Base-by-base conservation (phyloP, 164 flowering plant genomes). In the Vitis vinifera region DNA sequence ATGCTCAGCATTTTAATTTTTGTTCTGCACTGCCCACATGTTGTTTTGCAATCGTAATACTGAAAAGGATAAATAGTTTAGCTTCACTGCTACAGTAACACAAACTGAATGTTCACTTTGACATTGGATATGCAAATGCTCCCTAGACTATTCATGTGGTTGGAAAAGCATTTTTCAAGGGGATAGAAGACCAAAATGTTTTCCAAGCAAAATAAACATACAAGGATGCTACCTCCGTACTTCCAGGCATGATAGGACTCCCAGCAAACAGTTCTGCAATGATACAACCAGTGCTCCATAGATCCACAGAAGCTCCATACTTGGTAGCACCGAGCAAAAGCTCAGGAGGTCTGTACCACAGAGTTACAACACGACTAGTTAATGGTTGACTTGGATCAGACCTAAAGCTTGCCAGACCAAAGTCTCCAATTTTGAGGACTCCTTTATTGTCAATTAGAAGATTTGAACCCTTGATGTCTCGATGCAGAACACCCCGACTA, bases 331-430 rank as follows among this genome's bases (percentile, higher is more conserved):
- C 91, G n/a, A 86, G 82, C 81, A 88, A 77, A 63, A 88, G 89
- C 79, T 88, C 91, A 10, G 91, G 91, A 11, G 91, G 84, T 55
- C 91, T 79, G 67, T 84, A 87, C 91, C 91, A 87, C 8, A 87
- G 79, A 68, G 91, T 85, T 19, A 87, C 91, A 13, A 87, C 91
- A 10, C 88, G 86, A 73, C 87, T 87, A 4, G 91, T 87, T 56
- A 87, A 60, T 23, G 87, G 85, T 65, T 84, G 86, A 13, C 72
- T 77, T 61, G 80, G 78, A 31, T 70, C 78, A 48, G 85, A 82
- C 60, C 55, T 82, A 56, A 68, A 63, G 3, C 78, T 84, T 1
- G 91, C 91, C 63, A 87, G 79, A 57, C 91, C 91, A 70, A 84
- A 87, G 66, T 87, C 91, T 53, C 79, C 91, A 51, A 87, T 81